A percentile compares a stretch with the other conserved stretches of the same genome.
Evolutionary conservation across 805 yeast species (phyloP).

Genomic region (Kluyveromyces dobzhanskii): DNA sequence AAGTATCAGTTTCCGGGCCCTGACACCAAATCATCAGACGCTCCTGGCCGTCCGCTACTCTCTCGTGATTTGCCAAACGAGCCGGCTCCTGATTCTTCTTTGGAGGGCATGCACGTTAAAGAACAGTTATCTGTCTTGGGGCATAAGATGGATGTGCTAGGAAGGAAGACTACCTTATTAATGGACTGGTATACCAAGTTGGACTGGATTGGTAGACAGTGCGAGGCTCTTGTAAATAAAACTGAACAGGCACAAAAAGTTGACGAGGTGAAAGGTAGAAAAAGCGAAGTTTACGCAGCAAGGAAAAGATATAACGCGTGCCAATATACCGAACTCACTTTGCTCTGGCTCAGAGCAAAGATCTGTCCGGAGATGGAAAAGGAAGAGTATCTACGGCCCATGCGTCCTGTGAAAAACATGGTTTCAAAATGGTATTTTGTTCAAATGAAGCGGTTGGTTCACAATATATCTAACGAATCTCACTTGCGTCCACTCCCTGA

Average conservation of each 20-base stretch:
- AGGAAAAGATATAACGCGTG: slow-evolving; percentile 15
- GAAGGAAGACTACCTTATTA: slow-evolving; percentile 17
- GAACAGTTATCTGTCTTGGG: background rate
- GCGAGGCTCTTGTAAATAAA: slow-evolving; percentile 7
- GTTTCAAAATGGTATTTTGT: slow-evolving; percentile 19
- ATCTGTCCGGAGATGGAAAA: slow-evolving; percentile 8
- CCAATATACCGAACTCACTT: slow-evolving; percentile 17
- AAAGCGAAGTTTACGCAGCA: background rate
- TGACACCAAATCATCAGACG: no score
- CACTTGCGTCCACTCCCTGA: slow-evolving; percentile 19
- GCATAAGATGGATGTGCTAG: slow-evolving; percentile 14
- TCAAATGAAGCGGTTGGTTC: slow-evolving; percentile 16
- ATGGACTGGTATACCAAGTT: slow-evolving; percentile 17
- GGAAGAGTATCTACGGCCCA: slow-evolving; percentile 13
- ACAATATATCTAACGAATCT: slow-evolving; percentile 9
- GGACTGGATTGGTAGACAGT: slow-evolving; percentile 6
- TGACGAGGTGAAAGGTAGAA: slow-evolving; percentile 4
- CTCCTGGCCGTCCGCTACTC: no score
- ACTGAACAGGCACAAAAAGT: slow-evolving; percentile 11
- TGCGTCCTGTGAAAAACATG: slow-evolving; percentile 9
- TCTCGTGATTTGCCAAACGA: no score
- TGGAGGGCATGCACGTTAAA: no score
- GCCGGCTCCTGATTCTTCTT: no score
- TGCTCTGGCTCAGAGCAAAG: slow-evolving; percentile 17
- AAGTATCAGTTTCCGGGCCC: no score